These are phyloP conservation scores for Fragosphaeria purpurea DNA, from an alignment of 2,329 filamentous ascomycete genomes.

Conservation along the genomic window DNA sequence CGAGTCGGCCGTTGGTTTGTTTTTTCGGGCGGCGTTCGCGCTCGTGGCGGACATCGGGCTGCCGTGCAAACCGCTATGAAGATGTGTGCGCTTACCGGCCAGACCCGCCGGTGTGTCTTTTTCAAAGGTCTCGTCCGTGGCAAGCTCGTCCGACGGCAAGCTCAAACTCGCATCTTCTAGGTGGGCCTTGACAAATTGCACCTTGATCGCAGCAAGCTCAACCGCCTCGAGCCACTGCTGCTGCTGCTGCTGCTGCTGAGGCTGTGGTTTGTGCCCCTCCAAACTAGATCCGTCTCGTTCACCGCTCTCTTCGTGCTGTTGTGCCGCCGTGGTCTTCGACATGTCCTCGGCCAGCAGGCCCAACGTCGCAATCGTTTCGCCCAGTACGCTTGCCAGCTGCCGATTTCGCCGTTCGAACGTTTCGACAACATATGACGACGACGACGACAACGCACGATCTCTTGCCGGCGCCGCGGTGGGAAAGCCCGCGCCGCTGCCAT, in stretches of 20 bases:
- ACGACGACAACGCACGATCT: too few relatives aligned
- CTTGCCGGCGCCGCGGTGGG: too few relatives aligned
- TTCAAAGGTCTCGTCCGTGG: conserved; percentile 4
- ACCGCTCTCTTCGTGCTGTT: neutral
- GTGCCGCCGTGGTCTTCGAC: conserved; percentile 29
- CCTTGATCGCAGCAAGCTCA: conserved; percentile 50
- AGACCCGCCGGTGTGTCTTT: neutral
- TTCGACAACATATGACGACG: neutral
- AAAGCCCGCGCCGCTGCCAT: neutral
- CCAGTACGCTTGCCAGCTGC: conserved; percentile 57
- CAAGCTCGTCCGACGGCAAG: conserved; percentile 18
- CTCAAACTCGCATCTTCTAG: conserved; percentile 39
- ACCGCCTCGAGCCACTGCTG: conserved; percentile 43
- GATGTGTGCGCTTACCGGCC: neutral
- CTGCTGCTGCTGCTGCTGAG: neutral
- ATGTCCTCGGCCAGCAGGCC: conserved; percentile 45
- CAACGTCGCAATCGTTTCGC: conserved; percentile 53
- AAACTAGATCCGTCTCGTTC: neutral
- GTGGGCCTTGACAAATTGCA: conserved; percentile 55
- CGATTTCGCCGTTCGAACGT: conserved; percentile 47
- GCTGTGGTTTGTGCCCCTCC: neutral
- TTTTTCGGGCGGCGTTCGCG: neutral
- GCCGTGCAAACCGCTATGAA: neutral
- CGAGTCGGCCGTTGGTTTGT: neutral
- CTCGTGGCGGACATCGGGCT: neutral